Evolutionary conservation across 2,329 filamentous ascomycete species (phyloP).

Genomic region (Colletotrichum sp.): DNA sequence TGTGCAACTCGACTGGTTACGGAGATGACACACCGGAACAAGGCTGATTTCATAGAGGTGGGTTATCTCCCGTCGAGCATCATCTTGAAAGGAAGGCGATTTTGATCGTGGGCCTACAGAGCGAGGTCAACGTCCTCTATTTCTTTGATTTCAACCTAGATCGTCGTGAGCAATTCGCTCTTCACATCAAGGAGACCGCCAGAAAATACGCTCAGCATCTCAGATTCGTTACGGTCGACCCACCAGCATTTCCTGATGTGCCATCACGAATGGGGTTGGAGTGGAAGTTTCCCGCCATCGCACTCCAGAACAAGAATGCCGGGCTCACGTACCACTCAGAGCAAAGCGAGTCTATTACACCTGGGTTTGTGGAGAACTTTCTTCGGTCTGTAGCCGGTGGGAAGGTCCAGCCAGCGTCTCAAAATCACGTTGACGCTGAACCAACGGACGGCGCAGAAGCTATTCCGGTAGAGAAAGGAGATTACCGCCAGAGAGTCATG

Average conservation of each 20-base stretch:
- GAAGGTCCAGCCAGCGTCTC: neutral
- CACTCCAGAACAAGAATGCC: neutral
- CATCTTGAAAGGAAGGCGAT: neutral
- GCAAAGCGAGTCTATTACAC: neutral
- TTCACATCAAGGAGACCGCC: constrained; percentile 41
- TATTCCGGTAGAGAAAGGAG: neutral
- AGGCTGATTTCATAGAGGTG: constrained; percentile 34
- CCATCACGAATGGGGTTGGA: constrained; percentile 38
- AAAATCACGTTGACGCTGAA: neutral
- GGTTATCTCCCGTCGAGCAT: neutral
- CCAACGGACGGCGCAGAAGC: neutral
- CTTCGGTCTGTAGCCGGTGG: neutral
- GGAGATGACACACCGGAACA: constrained; percentile 48
- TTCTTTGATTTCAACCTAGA: constrained; percentile 28
- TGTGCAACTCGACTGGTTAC: constrained; percentile 45
- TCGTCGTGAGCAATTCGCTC: constrained; percentile 39
- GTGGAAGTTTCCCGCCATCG: constrained; percentile 15
- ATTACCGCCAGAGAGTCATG: neutral
- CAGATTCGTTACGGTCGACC: constrained; percentile 51
- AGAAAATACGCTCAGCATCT: constrained; percentile 52
- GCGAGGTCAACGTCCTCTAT: constrained; percentile 26
- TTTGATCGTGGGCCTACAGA: neutral
- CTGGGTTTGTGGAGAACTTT: constrained; percentile 3
- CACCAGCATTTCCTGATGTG: constrained; percentile 49
- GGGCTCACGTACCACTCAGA: neutral